These are phyloP conservation scores for Sarocladium oryzae DNA, from an alignment of 2,329 filamentous ascomycete species.

Conservation along the genomic window DNA sequence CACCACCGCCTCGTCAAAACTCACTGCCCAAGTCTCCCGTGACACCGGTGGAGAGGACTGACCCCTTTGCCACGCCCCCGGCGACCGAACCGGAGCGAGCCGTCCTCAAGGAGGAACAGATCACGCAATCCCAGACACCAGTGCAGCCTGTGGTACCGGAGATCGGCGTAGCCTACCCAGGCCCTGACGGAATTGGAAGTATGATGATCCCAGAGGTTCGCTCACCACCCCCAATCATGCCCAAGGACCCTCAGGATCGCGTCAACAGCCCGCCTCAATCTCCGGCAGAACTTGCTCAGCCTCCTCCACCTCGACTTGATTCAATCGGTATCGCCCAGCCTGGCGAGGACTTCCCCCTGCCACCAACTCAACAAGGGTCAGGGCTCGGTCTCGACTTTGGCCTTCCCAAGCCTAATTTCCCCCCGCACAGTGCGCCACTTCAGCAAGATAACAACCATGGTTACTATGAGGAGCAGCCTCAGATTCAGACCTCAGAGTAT, in stretches of 20 bases:
- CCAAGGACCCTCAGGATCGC: slow-evolving; percentile 21
- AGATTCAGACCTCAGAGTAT: slow-evolving; percentile 25
- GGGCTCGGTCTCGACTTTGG: slow-evolving; percentile 30
- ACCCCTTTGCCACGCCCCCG: slow-evolving; percentile 31
- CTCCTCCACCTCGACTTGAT: slow-evolving; percentile 1
- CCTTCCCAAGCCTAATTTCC: slow-evolving; percentile 22
- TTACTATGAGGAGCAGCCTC: slow-evolving; percentile 18
- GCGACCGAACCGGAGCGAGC: slow-evolving; percentile 19
- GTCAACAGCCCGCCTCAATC: slow-evolving; percentile 17
- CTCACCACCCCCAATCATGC: slow-evolving; percentile 22
- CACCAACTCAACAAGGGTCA: slow-evolving; percentile 20
- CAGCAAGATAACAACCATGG: slow-evolving; percentile 15
- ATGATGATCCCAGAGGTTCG: slow-evolving; percentile 22
- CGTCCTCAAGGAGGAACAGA: slow-evolving; percentile 12
- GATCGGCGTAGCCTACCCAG: slow-evolving; percentile 27
- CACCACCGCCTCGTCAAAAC: slow-evolving; percentile 28
- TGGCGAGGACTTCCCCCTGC: slow-evolving; percentile 19
- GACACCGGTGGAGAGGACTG: slow-evolving; percentile 25
- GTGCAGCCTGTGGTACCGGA: slow-evolving; percentile 31
- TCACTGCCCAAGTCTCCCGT: slow-evolving; percentile 37
- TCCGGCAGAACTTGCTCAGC: slow-evolving; percentile 12
- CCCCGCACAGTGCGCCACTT: slow-evolving; percentile 17
- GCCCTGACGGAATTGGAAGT: slow-evolving; percentile 17
- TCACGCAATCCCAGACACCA: slow-evolving; percentile 22
- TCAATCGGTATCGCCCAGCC: slow-evolving; percentile 16